These are phyloP conservation scores for Heterobasidion occidentale DNA, from an alignment of 1,284 basidiomycete genomes.

Conservation along the genomic window DNA sequence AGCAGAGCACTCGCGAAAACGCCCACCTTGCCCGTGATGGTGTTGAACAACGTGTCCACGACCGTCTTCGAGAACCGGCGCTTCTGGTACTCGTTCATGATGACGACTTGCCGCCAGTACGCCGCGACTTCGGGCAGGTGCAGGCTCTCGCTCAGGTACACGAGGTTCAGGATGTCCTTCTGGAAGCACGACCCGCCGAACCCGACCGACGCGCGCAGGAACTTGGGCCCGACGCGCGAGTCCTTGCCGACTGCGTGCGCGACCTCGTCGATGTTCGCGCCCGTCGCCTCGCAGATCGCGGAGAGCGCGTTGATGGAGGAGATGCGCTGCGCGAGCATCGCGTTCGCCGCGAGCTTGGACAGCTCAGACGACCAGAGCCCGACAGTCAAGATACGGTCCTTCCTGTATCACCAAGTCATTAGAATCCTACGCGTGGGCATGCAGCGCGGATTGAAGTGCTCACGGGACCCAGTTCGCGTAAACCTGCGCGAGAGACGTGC, in stretches of 20 bases:
- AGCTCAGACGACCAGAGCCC: slow-evolving; percentile 99
- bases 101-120: slow-evolving; percentile 94
- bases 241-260: slow-evolving; percentile 93
- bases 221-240: slow-evolving; percentile 89
- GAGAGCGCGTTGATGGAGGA: slow-evolving; percentile 97
- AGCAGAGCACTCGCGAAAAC: slow-evolving; percentile 16
- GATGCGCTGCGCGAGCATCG: slow-evolving; percentile 97
- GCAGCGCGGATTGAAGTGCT: slow-evolving; percentile 23
- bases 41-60: slow-evolving; percentile 96
- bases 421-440: slow-evolving; percentile 3
- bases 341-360: slow-evolving; percentile 97
- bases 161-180: slow-evolving; percentile 98
- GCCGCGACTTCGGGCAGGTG: slow-evolving; percentile 96
- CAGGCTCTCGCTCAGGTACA: slow-evolving; percentile 91
- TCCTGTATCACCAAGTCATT: slow-evolving; percentile 27
- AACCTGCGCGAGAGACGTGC: slow-evolving; percentile 66
- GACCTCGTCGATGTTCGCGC: slow-evolving; percentile 98
- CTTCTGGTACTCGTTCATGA: slow-evolving; percentile 98
- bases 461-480: slow-evolving; percentile 96
- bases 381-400: slow-evolving; percentile 83
- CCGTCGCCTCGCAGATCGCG: slow-evolving; percentile 99
- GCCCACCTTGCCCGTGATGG: slow-evolving; percentile 85
- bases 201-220: slow-evolving; percentile 93
- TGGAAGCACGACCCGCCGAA: slow-evolving; percentile 99
- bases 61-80: slow-evolving; percentile 83